Percentiles rank a stretch among this genome's conserved stretches.
phyloP scores from a whole-genome alignment of 768 basidiomycete genomes.

The Boletus reticulatus region DNA sequence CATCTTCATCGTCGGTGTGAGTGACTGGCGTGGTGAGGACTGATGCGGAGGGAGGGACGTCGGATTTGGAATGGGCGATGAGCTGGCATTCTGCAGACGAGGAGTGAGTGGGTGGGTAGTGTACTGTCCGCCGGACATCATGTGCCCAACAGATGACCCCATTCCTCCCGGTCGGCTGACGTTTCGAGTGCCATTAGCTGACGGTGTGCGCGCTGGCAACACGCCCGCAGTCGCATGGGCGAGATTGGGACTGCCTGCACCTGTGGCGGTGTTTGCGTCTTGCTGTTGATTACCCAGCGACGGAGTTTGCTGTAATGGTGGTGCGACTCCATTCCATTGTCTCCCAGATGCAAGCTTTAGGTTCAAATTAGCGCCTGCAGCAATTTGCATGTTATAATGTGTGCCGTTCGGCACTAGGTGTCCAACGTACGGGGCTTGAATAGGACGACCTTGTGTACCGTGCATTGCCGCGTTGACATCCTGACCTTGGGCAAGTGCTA shows the following conservation, averaged over 20 bases:
- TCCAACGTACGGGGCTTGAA: constrained; percentile 31
- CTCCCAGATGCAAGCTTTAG: constrained; percentile 39
- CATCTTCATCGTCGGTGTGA: constrained; percentile 52
- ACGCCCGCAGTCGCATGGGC: constrained; percentile 34
- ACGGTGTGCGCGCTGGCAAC: constrained; percentile 48
- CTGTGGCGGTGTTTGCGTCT: constrained; percentile 25
- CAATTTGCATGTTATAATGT: constrained; percentile 31
- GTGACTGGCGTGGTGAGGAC: constrained; percentile 48
- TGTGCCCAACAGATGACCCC: constrained; percentile 22
- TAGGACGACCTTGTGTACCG: constrained; percentile 35
- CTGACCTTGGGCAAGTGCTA: constrained; percentile 46
- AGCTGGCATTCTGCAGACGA: constrained; percentile 43
- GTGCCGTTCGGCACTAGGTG: constrained; percentile 27
- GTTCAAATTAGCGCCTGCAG: constrained; percentile 27
- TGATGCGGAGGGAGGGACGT: constrained; percentile 38
- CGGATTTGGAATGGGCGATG: constrained; percentile 45
- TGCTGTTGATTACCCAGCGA: constrained; percentile 21
- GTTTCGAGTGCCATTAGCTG: constrained; percentile 55
- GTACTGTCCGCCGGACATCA: constrained; percentile 41
- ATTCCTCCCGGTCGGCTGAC: constrained; percentile 32
- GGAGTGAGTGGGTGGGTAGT: constrained; percentile 47
- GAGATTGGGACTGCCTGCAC: constrained; percentile 35
- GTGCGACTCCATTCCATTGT: constrained; percentile 36
- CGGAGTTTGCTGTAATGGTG: constrained; percentile 23
- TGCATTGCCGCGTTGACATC: constrained; percentile 39